A percentile compares a stretch with the other conserved stretches of the same genome.
Evolutionary conservation across 1,284 basidiomycete species (phyloP).

Genomic region (Papiliotrema flavescens): DNA sequence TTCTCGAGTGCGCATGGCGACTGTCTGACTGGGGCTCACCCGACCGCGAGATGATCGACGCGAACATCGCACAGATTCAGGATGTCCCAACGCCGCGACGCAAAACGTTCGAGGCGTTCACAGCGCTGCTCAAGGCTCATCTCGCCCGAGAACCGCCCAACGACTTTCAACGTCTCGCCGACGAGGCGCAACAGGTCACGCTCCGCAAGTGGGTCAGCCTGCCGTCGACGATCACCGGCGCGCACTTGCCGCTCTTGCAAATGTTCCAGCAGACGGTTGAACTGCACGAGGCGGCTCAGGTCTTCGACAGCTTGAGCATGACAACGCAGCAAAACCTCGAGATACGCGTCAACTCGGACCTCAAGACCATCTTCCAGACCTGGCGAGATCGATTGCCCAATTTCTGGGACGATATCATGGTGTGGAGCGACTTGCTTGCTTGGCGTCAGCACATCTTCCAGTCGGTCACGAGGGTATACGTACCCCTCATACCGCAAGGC

Average conservation of each 20-base stretch:
- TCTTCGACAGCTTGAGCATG: slow-evolving; percentile 83
- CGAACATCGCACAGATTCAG: slow-evolving; percentile 74
- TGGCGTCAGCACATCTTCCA: slow-evolving; percentile 90
- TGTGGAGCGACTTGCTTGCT: slow-evolving; percentile 97
- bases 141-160: slow-evolving; percentile 45
- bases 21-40: slow-evolving; percentile 78
- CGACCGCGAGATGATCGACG: slow-evolving; percentile 71
- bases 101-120: slow-evolving; percentile 92
- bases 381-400: slow-evolving; percentile 98
- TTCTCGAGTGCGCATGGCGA: slow-evolving; percentile 95
- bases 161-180: slow-evolving; percentile 81
- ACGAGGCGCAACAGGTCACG: slow-evolving; percentile 95
- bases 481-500: slow-evolving; percentile 70
- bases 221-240: slow-evolving; percentile 76
- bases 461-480: slow-evolving; percentile 95
- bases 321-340: slow-evolving; percentile 90
- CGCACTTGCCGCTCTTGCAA: slow-evolving; percentile 91
- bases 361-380: slow-evolving; percentile 92
- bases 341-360: slow-evolving; percentile 80
- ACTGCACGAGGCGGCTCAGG: slow-evolving; percentile 90
- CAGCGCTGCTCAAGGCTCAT: slow-evolving; percentile 66
- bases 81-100: slow-evolving; percentile 89
- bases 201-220: slow-evolving; percentile 94
- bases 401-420: slow-evolving; percentile 94
- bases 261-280: slow-evolving; percentile 99